Percentiles rank a stretch among this genome's conserved stretches.
phyloP scores from a whole-genome alignment of 768 basidiomycete genomes.

The Agaricus bisporus region DNA sequence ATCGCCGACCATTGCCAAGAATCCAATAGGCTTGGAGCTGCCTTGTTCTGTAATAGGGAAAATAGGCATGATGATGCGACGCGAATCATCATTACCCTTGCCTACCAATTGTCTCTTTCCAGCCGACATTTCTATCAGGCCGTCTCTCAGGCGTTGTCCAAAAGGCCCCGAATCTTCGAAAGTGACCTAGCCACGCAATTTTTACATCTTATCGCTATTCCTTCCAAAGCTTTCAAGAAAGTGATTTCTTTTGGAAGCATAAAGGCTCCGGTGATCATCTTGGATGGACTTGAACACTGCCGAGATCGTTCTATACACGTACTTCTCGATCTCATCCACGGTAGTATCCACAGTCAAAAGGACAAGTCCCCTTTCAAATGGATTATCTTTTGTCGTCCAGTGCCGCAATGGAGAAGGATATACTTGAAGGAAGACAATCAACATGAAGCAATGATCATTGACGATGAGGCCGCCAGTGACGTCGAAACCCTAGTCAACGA shows the following conservation, averaged over 20 bases:
- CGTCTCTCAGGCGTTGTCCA: neutral
- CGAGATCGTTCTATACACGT: neutral
- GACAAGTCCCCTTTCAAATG: constrained; percentile 1
- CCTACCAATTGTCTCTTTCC: neutral
- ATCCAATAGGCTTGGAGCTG: neutral
- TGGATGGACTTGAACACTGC: neutral
- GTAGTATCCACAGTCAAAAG: neutral
- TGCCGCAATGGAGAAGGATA: neutral
- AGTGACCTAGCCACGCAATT: neutral
- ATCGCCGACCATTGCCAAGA: neutral
- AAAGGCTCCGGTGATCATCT: neutral
- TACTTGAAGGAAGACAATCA: neutral
- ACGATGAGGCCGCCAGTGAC: neutral
- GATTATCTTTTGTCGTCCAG: neutral
- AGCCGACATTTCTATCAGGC: neutral
- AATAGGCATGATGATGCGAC: neutral
- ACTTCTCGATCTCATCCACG: neutral
- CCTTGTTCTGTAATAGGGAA: neutral
- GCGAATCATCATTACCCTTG: neutral
- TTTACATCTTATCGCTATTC: neutral
- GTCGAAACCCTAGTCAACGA: neutral
- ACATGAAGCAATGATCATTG: neutral
- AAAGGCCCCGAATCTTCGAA: neutral
- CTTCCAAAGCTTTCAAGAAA: neutral
- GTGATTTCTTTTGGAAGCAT: neutral